Conservation (phyloP, 2,329 filamentous ascomycete species). For the Aspergillus vadensis region DNA sequence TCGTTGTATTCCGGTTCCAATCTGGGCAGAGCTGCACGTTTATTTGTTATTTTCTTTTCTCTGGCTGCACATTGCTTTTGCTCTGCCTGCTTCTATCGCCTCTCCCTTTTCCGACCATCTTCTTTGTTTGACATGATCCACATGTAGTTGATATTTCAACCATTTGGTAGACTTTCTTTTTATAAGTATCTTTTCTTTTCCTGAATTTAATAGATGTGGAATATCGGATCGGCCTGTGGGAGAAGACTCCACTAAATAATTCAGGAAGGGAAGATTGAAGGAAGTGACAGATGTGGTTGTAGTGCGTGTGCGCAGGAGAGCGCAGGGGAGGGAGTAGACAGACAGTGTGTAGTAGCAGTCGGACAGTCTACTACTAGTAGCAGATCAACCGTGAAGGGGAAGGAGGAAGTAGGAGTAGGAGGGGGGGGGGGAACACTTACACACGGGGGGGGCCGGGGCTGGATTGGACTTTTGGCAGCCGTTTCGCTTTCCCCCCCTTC, state of each 20-base stretch:
- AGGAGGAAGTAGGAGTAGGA: background rate
- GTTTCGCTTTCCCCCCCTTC: conserved; percentile 16
- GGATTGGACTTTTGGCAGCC: conserved; percentile 11
- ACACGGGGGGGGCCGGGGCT: conserved; percentile 8
- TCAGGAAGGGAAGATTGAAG: background rate
- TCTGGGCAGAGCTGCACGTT: conserved; percentile 17
- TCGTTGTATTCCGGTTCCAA: background rate
- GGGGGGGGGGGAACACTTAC: conserved; percentile 2
- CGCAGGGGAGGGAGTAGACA: background rate
- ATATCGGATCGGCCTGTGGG: background rate
- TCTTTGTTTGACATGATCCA: conserved; percentile 1
- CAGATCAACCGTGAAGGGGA: background rate
- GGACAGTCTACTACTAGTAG: background rate
- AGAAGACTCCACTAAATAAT: background rate
- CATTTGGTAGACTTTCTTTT: conserved; percentile 1
- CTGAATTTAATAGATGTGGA: background rate
- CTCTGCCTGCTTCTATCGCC: background rate
- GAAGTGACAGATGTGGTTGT: background rate
- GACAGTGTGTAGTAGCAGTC: background rate
- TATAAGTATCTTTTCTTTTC: background rate
- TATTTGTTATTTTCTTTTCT: conserved; percentile 14
- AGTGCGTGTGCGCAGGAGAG: conserved; percentile 17
- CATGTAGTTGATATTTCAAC: conserved; percentile 1
- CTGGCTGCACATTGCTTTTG: conserved; percentile 1
- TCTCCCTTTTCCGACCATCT: conserved; percentile 4